Base-by-base conservation (phyloP, 2,329 filamentous ascomycete species). In the Fusarium oligoseptatum region DNA sequence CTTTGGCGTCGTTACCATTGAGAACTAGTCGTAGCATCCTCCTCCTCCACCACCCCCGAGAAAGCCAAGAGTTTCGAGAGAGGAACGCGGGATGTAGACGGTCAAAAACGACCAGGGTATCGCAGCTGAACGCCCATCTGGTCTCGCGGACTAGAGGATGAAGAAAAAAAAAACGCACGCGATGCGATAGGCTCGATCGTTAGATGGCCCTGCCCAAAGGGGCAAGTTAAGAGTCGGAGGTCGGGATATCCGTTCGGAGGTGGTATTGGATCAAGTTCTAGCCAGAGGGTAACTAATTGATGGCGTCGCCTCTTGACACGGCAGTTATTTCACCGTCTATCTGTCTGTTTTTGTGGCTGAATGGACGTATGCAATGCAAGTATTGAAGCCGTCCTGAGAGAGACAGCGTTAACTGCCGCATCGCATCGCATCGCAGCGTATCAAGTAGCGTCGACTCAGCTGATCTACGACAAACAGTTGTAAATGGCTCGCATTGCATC, bases 141-240 rank as follows among this genome's bases (percentile, higher is more conserved):
- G 24, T 29, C 24, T 29, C 6, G 45, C 15, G 45, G 45, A 29
- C 45, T 50, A 17, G 17, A 60, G 56, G 20, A 60, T 45, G 45
- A 50, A 43, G 39, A 27, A 27, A 17, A 27, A 50, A 37, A 37
- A 41, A 37, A 39, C 36, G 15, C 8, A 29, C 24, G 36, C 12
- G 55, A 67, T 24, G 60, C 45, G 58, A 73, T 68, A 61, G 62
- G 67, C 15, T 37, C 50, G 61, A 50, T 67, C 27, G 22, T 45
- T 50, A 43, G 58, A 20, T 36, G 64, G 43, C 41, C 37, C 43
- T 65, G 50, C 67, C 67, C 34, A 68, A 65, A 22, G 37, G 45
- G 71, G 71, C 52, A 68, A 68, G 64, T 41, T 39, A 27, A 56
- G 39, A 55, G 22, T 24, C 50, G 64, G 68, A 45, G 39, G 52